Evolutionary conservation across 1,284 basidiomycete species (phyloP), one percentile per base, ranked within the genome.

Genomic region (Coniferiporia weirii): DNA sequence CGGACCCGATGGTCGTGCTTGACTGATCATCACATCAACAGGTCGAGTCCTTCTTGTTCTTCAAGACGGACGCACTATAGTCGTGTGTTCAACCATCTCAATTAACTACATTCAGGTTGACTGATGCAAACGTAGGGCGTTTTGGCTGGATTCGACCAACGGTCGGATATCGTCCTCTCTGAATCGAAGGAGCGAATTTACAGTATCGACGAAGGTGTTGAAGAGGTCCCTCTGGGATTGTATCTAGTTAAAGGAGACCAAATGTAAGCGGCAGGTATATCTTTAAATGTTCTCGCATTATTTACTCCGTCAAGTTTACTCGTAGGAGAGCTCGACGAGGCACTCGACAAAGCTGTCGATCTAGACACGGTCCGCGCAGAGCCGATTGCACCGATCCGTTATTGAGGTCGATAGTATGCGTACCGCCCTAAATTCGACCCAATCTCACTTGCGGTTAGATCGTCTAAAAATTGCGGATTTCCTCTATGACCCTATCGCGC

Each of bases 161-260:
- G 91, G 72, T 93, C 92, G 45, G 97, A 97, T 71, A 83, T 97
- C 66, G 93, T 97, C 62, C 82, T 98, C 52, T 89, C 93, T 19
- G 90, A 94, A 69, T 91, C 87, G 57, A 91, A 89, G 68, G 95
- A 98, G 71, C 84, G 95, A 65, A 87, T 96, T 38, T 97, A 91
- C 72, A 91, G 89, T 67, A 73, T 82, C 58, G 95, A 99, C 15
- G 90, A 91, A 68, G 91, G 91, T 20, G 94, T 98, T 35, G 93
- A 98, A 73, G 94, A 98, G 77, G 87, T 96, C 10, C 90, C 93
- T 0, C 77, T 99, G n/a, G 96, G 96, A 0, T 77, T 99, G 51
- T 99, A 99, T 73, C 85, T 99, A 65, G 91, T 99, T 67, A 93
- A 98, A 69, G 96, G 96, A 1, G 96, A 99, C 70, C 95, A 96